These are phyloP conservation scores for Protomyces inouyei DNA, from an alignment of 1,139 yeast genomes.

Conservation along the genomic window DNA sequence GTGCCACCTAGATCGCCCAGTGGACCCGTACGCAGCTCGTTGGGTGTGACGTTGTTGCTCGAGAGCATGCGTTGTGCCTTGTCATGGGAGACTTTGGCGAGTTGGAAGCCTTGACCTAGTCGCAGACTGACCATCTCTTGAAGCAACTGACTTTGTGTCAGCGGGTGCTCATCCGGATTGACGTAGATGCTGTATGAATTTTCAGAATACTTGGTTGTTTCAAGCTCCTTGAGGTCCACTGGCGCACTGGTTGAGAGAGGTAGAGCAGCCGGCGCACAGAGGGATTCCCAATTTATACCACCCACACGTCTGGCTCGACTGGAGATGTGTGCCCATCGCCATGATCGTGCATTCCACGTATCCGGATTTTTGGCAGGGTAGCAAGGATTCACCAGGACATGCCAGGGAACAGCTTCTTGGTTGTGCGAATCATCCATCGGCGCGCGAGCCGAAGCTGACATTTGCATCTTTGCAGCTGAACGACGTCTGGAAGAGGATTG, in stretches of 20 bases:
- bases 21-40: conserved; percentile 36
- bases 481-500: not conserved
- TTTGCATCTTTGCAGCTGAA: not conserved
- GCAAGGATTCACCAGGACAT: conserved; percentile 65
- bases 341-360: conserved; percentile 46
- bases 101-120: conserved; percentile 77
- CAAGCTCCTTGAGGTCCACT: conserved; percentile 63
- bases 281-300: conserved; percentile 82
- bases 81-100: not conserved
- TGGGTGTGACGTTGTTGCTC: not conserved
- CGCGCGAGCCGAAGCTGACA: not conserved
- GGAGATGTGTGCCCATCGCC: conserved; percentile 69
- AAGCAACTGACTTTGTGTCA: conserved; percentile 59
- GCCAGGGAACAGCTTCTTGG: conserved; percentile 45
- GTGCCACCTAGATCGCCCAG: conserved; percentile 53
- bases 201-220: conserved; percentile 42
- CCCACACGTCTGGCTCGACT: conserved; percentile 36
- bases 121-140: conserved; percentile 84
- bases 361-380: conserved; percentile 51
- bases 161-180: conserved; percentile 50
- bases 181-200: conserved; percentile 62
- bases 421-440: not conserved
- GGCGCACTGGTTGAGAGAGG: conserved; percentile 76
- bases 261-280: conserved; percentile 86
- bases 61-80: not conserved